These are phyloP conservation scores for Somion occarium DNA, from an alignment of 1,284 basidiomycete species.

Conservation along the genomic window DNA sequence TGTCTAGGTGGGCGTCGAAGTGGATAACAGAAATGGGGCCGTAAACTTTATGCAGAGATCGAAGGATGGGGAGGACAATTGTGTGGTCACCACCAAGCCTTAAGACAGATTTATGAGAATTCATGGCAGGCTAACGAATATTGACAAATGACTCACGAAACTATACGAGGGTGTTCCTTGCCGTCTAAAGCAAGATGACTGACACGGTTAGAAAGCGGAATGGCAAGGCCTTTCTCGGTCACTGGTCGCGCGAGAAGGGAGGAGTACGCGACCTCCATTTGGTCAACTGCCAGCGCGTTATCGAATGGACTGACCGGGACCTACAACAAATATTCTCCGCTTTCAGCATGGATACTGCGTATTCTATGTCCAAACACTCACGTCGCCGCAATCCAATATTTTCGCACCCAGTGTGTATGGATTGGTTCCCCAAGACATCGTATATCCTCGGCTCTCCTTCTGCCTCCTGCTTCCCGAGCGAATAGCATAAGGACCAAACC, in stretches of 20 bases:
- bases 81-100: conserved; percentile 80
- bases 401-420: conserved; percentile 56
- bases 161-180: conserved; percentile 58
- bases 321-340: conserved; percentile 27
- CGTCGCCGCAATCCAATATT: conserved; percentile 80
- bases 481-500: conserved; percentile 80
- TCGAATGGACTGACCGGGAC: conserved; percentile 70
- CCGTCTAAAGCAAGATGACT: conserved; percentile 45
- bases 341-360: not conserved
- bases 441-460: conserved; percentile 50
- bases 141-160: conserved; percentile 42
- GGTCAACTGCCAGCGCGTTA: conserved; percentile 70
- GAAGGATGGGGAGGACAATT: conserved; percentile 72
- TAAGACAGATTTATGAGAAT: conserved; percentile 1
- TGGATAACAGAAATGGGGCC: conserved; percentile 78
- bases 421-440: conserved; percentile 62
- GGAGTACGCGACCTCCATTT: conserved; percentile 75
- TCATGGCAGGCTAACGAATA: no score
- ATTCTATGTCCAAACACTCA: conserved; percentile 29
- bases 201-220: conserved; percentile 8
- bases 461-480: conserved; percentile 73
- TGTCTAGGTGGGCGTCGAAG: conserved; percentile 75
- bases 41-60: conserved; percentile 66
- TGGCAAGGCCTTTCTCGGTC: conserved; percentile 24
- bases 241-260: conserved; percentile 56